phyloP scores from a whole-genome alignment of 345 rosid species.

The Populus deltoides region DNA sequence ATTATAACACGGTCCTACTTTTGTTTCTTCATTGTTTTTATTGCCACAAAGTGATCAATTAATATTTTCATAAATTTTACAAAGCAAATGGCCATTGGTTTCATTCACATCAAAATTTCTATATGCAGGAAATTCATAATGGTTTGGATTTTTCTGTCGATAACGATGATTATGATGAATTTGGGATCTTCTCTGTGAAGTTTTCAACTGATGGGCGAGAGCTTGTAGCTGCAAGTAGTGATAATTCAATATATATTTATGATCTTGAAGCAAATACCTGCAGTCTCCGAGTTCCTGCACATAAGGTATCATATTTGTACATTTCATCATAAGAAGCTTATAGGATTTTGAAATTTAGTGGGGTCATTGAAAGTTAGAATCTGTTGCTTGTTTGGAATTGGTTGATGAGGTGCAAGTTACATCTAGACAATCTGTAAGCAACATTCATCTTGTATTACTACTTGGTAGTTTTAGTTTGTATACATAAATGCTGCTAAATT shows the following conservation, averaged over 20 bases:
- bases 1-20: background rate
- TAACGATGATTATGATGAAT: slow-evolving; percentile 29
- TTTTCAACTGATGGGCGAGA: slow-evolving; percentile 69
- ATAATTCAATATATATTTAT: slow-evolving; percentile 51
- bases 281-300: slow-evolving; percentile 51
- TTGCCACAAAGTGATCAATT: background rate
- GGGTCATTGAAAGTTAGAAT: background rate
- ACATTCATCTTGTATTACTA: background rate
- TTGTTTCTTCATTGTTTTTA: background rate
- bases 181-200: slow-evolving; percentile 58
- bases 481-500: background rate
- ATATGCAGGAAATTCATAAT: slow-evolving; percentile 62
- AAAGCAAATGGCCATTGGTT: background rate
- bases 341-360: background rate
- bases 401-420: background rate
- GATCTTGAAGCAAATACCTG: slow-evolving; percentile 52
- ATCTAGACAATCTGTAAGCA: background rate
- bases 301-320: slow-evolving; percentile 36
- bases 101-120: background rate
- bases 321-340: background rate
- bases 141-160: slow-evolving; percentile 46
- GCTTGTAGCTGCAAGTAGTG: slow-evolving; percentile 54
- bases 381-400: background rate
- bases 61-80: background rate
- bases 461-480: background rate